Percentiles rank a stretch among this genome's conserved stretches.
phyloP scores from a whole-genome alignment of 2,329 filamentous ascomycete species.

The Stagonosporopsis rhizophila region DNA sequence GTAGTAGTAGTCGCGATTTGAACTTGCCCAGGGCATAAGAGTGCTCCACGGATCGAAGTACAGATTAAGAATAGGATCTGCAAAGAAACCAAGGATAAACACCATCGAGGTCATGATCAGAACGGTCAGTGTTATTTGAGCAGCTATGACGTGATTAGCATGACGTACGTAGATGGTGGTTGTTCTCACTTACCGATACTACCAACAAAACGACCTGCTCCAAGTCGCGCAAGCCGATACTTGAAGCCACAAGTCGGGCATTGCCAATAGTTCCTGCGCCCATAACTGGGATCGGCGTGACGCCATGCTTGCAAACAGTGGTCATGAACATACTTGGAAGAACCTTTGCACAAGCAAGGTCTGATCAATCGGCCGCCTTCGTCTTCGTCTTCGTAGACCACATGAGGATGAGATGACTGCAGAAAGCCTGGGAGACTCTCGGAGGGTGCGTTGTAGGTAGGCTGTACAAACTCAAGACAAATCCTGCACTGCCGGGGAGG shows the following conservation, averaged over 20 bases:
- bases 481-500: conserved; percentile 83
- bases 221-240: conserved; percentile 80
- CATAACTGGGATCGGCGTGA: conserved; percentile 70
- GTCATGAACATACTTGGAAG: conserved; percentile 92
- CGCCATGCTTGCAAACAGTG: conserved; percentile 87
- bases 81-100: conserved; percentile 87
- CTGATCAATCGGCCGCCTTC: conserved; percentile 79
- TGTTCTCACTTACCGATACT: conserved; percentile 50
- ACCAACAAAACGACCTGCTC: conserved; percentile 70
- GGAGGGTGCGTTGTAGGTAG: conserved; percentile 64
- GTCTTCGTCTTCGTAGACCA: conserved; percentile 77
- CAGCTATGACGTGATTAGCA: conserved; percentile 40
- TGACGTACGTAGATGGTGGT: not conserved
- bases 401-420: conserved; percentile 59
- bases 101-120: conserved; percentile 73
- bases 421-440: conserved; percentile 64
- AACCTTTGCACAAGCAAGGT: conserved; percentile 93
- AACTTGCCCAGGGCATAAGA: conserved; percentile 45
- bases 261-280: conserved; percentile 77
- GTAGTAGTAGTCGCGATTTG: conserved; percentile 31
- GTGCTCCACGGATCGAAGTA: conserved; percentile 75
- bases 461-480: conserved; percentile 76
- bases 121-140: conserved; percentile 75
- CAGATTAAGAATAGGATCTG: conserved; percentile 88
- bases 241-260: conserved; percentile 88